Evolutionary conservation across 306 rosid species (phyloP).

Genomic region (Dryas octopetala): DNA sequence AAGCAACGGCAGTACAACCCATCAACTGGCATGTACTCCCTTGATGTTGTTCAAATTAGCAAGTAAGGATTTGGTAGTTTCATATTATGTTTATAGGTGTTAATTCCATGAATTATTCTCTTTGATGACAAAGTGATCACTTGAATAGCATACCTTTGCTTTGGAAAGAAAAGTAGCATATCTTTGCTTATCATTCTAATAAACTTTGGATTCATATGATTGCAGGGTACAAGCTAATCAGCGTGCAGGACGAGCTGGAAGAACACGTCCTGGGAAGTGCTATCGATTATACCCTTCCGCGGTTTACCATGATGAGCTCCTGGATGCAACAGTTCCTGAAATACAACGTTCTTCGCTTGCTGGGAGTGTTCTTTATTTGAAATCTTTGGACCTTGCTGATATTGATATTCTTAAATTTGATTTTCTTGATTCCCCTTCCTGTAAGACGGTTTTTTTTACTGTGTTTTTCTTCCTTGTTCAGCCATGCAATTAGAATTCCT

Average conservation of each 20-base stretch:
- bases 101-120: neutral
- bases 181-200: neutral
- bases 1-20: conserved; percentile 97
- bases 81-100: neutral
- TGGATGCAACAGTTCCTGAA: conserved; percentile 94
- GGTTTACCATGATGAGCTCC: conserved; percentile 64
- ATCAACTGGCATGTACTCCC: conserved; percentile 93
- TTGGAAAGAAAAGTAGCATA: too few relatives aligned
- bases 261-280: conserved; percentile 96
- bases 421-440: conserved; percentile 84
- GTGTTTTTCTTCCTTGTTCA: conserved; percentile 3
- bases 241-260: conserved; percentile 97
- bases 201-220: conserved; percentile 12
- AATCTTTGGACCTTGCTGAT: conserved; percentile 93
- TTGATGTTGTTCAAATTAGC: conserved; percentile 96
- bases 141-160: too few relatives aligned
- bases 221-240: conserved; percentile 96
- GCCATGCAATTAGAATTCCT: neutral
- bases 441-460: conserved; percentile 38
- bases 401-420: conserved; percentile 90
- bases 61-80: conserved; percentile 52
- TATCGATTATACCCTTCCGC: conserved; percentile 78
- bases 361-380: conserved; percentile 93
- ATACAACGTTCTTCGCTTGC: conserved; percentile 93
- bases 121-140: neutral